Conservation (phyloP, 345 rosid genomes). For the Physaria fendleri region DNA sequence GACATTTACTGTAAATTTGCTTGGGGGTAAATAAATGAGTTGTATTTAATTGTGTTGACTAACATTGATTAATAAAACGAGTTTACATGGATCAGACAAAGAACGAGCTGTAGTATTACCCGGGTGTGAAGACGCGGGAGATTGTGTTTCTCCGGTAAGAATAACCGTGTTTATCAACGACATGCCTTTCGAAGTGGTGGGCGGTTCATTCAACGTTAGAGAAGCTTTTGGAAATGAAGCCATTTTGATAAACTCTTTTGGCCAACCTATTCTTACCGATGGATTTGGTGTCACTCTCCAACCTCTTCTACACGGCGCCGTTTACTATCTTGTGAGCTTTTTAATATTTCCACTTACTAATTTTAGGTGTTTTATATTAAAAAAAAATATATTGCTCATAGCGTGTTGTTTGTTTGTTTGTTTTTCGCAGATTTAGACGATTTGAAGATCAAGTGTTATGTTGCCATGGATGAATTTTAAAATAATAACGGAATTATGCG, state of each 20-base stretch:
- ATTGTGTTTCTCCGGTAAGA: conserved; percentile 20
- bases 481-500: not conserved
- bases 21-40: not conserved
- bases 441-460: not conserved
- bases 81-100: not conserved
- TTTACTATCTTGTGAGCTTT: conserved; percentile 55
- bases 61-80: not conserved
- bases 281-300: conserved; percentile 79
- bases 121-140: not conserved
- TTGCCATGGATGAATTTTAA: not conserved
- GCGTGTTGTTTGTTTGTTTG: not conserved
- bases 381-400: not conserved
- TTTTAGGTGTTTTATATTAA: too few species aligned
- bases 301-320: conserved; percentile 69
- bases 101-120: not conserved
- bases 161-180: conserved; percentile 76
- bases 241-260: conserved; percentile 60
- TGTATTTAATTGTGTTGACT: not conserved
- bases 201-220: conserved; percentile 61
- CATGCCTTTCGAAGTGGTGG: conserved; percentile 55
- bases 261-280: conserved; percentile 66
- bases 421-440: conserved; percentile 27
- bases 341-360: too few species aligned
- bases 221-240: conserved; percentile 81
- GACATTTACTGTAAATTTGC: not conserved